Base-by-base conservation (phyloP, 495 filamentous ascomycete genomes). In the Penicillium arizonense region DNA sequence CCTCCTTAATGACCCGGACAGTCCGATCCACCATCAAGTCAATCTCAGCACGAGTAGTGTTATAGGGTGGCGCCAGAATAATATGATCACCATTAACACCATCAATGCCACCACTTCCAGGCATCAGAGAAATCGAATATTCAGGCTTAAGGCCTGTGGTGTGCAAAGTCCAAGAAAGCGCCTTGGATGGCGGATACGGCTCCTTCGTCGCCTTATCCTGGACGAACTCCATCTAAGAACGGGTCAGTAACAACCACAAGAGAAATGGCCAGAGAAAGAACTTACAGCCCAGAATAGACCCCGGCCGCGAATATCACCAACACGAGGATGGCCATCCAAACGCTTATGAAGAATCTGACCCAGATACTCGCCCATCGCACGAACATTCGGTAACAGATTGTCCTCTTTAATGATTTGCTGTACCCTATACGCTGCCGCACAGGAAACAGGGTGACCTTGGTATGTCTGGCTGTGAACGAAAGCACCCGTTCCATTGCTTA, bases 1-100 rank as follows among this genome's bases (percentile, higher is more conserved):
- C 61, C 8, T 64, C 60, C 5, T 61, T 16, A 14, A 74, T 44
- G 1, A 71, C 71, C 30, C 53, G 26, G 24, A 30, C 62, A 12
- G 78, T 63, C 2, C 64, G 62, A 10, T 70, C 64, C 26, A 82
- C 73, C 21, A 88, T 84, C 58, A 61, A 63, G 47, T 83, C 78
- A 34, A 89, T 72, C n/a, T 87, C 85, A 1, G 72, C 72, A 5
- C 59, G 56, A 1, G 77, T 81, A 36, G 85, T 73, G 38, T 81
- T 91, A 64, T 87, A 94, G 1, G 89, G 74, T 0, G 90, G 90
- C 3, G 85, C 80, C 53, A 95, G 58, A 42, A 90, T 74, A 20
- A 92, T 70, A 65, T 89, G 83, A 63, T 96, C 90, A 1, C 88
- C 89, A 28, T 64, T 69, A 34, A 74, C 60, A 0, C 87, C 87